Evolutionary conservation across 148 eudicot species (phyloP).

Genomic region (Chenopodium suecicum): DNA sequence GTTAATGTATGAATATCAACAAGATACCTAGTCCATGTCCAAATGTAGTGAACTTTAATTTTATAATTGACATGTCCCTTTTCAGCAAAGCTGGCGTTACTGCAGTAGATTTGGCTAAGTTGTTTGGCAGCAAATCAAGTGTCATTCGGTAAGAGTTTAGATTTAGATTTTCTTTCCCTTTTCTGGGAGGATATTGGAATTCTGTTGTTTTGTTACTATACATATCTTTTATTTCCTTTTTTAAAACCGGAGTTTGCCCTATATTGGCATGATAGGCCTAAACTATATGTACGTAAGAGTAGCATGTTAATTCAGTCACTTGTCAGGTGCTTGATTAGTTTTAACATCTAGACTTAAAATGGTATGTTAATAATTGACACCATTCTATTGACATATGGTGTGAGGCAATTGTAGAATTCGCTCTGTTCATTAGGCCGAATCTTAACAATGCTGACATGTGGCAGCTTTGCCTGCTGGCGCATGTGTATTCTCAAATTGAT

Average conservation of each 20-base stretch:
- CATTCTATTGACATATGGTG: background rate
- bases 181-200: background rate
- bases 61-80: constrained; percentile 1
- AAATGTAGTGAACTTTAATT: background rate
- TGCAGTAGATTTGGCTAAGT: constrained; percentile 78
- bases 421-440: background rate
- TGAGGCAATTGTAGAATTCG: background rate
- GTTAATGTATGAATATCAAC: background rate
- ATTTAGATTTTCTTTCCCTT: background rate
- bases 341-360: background rate
- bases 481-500: background rate
- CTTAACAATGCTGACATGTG: background rate
- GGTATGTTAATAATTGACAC: background rate
- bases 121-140: constrained; percentile 86
- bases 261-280: constrained; percentile 3
- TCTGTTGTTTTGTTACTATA: background rate
- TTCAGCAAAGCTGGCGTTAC: constrained; percentile 75
- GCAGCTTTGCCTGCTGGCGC: background rate
- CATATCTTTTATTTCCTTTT: background rate
- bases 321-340: constrained; percentile 1
- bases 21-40: background rate
- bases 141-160: constrained; percentile 61
- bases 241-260: background rate
- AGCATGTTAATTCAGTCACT: background rate
- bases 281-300: background rate